Evolutionary conservation across 2,329 filamentous ascomycete genomes (phyloP).

Genomic region (Leptographium procerum): DNA sequence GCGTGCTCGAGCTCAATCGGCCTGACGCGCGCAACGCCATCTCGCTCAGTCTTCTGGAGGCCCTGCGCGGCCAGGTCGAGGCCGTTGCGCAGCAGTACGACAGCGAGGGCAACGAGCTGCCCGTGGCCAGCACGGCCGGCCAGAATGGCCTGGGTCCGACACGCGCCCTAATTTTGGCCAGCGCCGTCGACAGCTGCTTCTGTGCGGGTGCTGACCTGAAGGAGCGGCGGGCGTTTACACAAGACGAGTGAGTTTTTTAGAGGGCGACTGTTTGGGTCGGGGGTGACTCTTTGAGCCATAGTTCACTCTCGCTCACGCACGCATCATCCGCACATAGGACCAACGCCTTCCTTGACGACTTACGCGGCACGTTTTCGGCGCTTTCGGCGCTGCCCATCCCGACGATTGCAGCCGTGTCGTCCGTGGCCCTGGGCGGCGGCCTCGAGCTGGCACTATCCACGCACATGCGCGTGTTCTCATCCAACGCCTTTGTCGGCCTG

Average conservation of each 20-base stretch:
- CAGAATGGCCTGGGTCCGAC: conserved; percentile 36
- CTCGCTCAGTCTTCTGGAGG: conserved; percentile 62
- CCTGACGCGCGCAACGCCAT: conserved; percentile 83
- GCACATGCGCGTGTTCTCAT: conserved; percentile 76
- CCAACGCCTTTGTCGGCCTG: conserved; percentile 66
- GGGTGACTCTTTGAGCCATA: neutral
- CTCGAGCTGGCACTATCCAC: conserved; percentile 87
- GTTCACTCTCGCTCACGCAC: too few relatives aligned
- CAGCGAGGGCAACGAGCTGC: conserved; percentile 39
- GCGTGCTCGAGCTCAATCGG: conserved; percentile 77
- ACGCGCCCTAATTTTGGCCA: conserved; percentile 71
- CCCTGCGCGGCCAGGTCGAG: conserved; percentile 62
- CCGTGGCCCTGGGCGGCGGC: conserved; percentile 80
- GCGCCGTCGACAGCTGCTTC: conserved; percentile 76
- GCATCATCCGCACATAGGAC: conserved; percentile 46
- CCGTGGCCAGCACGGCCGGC: conserved; percentile 27
- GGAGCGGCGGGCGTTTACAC: conserved; percentile 66
- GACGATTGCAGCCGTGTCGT: conserved; percentile 79
- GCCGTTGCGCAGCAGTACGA: conserved; percentile 55
- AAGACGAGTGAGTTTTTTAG: conserved; percentile 54
- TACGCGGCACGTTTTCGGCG: conserved; percentile 64
- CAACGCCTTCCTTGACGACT: conserved; percentile 60
- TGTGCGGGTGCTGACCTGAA: conserved; percentile 94
- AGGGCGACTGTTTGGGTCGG: too few relatives aligned
- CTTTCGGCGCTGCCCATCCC: conserved; percentile 73